Conservation (phyloP, 345 rosid genomes). For the Linum trigynum region DNA sequence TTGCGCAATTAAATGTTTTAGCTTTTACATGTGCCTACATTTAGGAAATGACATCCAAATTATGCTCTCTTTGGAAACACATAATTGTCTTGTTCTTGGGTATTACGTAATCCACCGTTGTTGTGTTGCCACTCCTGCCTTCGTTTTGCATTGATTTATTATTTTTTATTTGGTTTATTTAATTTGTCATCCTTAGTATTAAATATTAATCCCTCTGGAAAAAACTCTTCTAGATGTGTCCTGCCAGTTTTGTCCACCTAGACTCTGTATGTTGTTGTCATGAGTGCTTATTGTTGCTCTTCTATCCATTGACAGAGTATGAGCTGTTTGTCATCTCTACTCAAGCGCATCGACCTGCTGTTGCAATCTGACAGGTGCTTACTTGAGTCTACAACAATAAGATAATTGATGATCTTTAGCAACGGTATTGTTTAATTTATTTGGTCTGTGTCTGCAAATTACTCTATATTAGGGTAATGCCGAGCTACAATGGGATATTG, state of each 20-base stretch:
- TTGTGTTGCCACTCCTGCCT: too few relatives aligned
- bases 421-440: neutral
- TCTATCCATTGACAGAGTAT: constrained; percentile 52
- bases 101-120: too few relatives aligned
- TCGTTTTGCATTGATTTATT: too few relatives aligned
- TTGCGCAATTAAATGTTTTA: too few relatives aligned
- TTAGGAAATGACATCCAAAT: too few relatives aligned
- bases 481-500: constrained; percentile 89
- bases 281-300: constrained; percentile 7
- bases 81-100: too few relatives aligned
- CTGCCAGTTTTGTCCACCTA: neutral
- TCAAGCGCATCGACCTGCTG: constrained; percentile 89
- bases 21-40: too few relatives aligned
- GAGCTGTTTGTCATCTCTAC: constrained; percentile 68
- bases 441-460: constrained; percentile 9
- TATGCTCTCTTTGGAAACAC: too few relatives aligned
- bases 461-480: constrained; percentile 61
- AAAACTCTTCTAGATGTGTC: neutral
- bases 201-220: neutral
- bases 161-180: too few relatives aligned
- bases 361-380: constrained; percentile 87
- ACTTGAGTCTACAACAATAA: neutral
- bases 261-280: neutral
- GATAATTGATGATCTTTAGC: neutral
- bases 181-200: too few relatives aligned